Evolutionary conservation across 192 early-diverging fungal genomes (phyloP).

Genomic region (Rhizophagus prolifer): DNA sequence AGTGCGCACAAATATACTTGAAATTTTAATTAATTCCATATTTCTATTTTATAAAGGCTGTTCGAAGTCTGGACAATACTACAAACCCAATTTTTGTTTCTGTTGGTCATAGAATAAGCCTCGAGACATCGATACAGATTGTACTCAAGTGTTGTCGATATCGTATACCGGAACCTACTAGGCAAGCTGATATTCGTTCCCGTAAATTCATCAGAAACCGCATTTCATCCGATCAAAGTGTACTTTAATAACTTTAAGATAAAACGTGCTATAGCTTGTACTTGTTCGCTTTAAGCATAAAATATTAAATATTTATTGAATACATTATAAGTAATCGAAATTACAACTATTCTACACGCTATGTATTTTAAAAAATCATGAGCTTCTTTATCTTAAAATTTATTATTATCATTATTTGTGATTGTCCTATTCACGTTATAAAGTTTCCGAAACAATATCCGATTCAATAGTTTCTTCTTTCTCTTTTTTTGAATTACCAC

Average conservation of each 20-base stretch:
- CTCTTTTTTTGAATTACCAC: neutral
- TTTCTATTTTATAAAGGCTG: constrained; percentile 35
- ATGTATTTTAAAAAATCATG: no score
- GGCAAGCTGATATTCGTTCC: constrained; percentile 74
- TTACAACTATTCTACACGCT: no score
- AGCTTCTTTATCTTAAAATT: neutral
- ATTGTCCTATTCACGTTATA: neutral
- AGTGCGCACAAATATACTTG: neutral
- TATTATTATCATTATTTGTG: neutral
- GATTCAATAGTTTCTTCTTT: neutral
- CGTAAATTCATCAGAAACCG: constrained; percentile 45
- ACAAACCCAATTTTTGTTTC: constrained; percentile 89
- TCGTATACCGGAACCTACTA: constrained; percentile 88
- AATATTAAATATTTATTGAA: no score
- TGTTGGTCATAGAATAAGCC: constrained; percentile 72
- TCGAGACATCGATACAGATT: constrained; percentile 70
- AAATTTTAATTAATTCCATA: neutral
- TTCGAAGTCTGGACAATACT: constrained; percentile 45
- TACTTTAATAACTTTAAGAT: no score
- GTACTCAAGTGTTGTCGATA: constrained; percentile 59
- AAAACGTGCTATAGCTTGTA: no score
- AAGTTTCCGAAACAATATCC: neutral
- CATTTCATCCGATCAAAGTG: no score
- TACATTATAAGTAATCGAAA: no score
- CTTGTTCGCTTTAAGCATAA: no score